These are phyloP conservation scores for Thalia dealbata DNA, from an alignment of 176 grass and related monocot species.

Conservation along the genomic window DNA sequence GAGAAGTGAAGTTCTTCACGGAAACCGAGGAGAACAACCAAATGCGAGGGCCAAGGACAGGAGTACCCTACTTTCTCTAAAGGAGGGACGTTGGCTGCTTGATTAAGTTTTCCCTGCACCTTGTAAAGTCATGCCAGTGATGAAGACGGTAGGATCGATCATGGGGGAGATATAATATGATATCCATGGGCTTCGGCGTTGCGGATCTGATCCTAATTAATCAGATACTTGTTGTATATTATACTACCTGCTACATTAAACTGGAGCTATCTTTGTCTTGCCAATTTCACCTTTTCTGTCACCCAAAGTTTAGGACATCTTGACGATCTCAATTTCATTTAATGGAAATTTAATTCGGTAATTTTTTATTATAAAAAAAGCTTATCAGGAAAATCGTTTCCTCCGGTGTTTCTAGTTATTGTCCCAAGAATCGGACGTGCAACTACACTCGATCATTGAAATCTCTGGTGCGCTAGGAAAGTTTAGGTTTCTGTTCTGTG, in stretches of 20 bases:
- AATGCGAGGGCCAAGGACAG: slow-evolving; percentile 7
- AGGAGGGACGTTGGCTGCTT: not conserved
- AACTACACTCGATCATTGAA: not conserved
- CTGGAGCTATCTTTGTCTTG: not conserved
- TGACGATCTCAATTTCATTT: not conserved
- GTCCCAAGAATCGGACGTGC: too few relatives aligned
- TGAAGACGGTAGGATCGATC: not conserved
- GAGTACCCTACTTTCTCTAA: slow-evolving; percentile 19
- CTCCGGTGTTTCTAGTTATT: too few relatives aligned
- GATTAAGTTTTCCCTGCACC: not conserved
- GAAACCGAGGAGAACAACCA: slow-evolving; percentile 21
- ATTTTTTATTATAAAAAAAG: too few relatives aligned
- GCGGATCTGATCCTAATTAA: not conserved
- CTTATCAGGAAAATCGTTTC: too few relatives aligned
- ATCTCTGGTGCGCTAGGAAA: not conserved
- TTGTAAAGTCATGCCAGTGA: not conserved
- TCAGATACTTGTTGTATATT: not conserved
- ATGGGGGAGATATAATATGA: not conserved
- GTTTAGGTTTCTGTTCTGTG: not conserved
- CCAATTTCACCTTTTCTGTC: not conserved
- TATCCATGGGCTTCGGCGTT: not conserved
- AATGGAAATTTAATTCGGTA: not conserved
- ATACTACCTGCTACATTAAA: not conserved
- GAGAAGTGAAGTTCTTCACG: slow-evolving; percentile 15
- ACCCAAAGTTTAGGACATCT: not conserved